Evolutionary conservation across 2,329 filamentous ascomycete genomes (phyloP), one percentile per base, ranked within the genome.

Genomic region (Arthrobotrys conoides): DNA sequence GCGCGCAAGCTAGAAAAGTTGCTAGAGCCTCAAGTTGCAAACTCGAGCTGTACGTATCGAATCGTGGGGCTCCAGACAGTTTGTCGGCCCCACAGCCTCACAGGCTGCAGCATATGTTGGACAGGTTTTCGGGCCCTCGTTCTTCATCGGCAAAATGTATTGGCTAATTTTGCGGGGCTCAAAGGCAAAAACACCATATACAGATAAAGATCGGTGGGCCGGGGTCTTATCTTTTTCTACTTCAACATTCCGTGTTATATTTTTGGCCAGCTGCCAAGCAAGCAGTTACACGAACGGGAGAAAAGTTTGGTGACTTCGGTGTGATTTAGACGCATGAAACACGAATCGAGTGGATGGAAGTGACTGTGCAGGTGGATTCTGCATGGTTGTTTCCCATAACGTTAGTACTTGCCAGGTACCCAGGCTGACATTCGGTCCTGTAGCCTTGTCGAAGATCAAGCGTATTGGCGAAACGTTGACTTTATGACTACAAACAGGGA

Each of bases 21-120:
- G 22, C 38, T 38, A 38, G 68, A 71, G 68, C 68, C 68, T 71
- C 68, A 71, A 46, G 5, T 3, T 16, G 22, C 12, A 18, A 14
- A 12, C 4, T 38, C 5, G 16, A n/a, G 2, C 36, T 38, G 2
- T 38, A 57, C 30, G 36, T 49, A n/a, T 49, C 4, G 38, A 36
- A 33, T 22, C 36, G 20, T 41, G 46, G 53, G 68, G 68, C 68
- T 53, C 33, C 68, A 71, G 44, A 64, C 9, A 46, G 1, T n/a
- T n/a, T 20, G 63, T 64, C 44, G 22, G 48, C 46, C 33, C 46
- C 68, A 64, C 36, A 64, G 59, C 57, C 59, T 57, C 68, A 57
- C 48, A 71, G 59, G 57, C 33, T 63, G 67, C 55, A 64, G 44
- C n/a, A 48, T 16, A 33, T 24, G 46, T 36, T 33, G 38, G n/a